These are phyloP conservation scores for Bipolaris oryzae DNA, from an alignment of 2,329 filamentous ascomycete species.

Conservation along the genomic window DNA sequence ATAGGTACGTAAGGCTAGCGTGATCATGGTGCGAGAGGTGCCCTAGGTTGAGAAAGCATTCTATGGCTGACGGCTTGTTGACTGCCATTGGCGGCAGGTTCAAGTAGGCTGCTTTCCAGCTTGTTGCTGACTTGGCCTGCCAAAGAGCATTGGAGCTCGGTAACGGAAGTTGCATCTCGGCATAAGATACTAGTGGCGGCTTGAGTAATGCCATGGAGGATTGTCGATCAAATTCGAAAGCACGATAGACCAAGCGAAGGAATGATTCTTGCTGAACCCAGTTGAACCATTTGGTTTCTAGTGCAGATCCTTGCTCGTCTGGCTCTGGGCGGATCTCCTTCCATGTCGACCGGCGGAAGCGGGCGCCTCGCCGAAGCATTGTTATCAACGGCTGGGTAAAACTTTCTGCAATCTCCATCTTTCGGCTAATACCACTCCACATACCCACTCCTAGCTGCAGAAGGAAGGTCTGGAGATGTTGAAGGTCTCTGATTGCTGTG, in stretches of 20 bases:
- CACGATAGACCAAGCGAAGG: conserved; percentile 70
- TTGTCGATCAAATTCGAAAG: conserved; percentile 69
- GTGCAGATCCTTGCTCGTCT: conserved; percentile 61
- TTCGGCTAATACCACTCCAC: conserved; percentile 65
- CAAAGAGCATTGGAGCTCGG: conserved; percentile 68
- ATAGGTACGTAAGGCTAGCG: conserved; percentile 64
- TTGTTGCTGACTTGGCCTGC: conserved; percentile 66
- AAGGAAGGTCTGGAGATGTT: conserved; percentile 58
- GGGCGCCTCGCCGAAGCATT: conserved; percentile 63
- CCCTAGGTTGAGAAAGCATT: conserved; percentile 38
- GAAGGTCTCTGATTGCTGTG: conserved; percentile 57
- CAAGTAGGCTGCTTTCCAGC: conserved; percentile 69
- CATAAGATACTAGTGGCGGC: conserved; percentile 70
- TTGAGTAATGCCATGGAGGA: conserved; percentile 70
- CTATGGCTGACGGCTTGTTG: conserved; percentile 36
- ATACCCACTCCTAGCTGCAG: conserved; percentile 60
- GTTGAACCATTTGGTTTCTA: conserved; percentile 68
- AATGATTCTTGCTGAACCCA: conserved; percentile 71
- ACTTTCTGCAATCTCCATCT: conserved; percentile 65
- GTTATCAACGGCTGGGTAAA: conserved; percentile 62
- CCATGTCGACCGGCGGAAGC: conserved; percentile 64
- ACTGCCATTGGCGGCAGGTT: conserved; percentile 29
- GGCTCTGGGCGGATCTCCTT: conserved; percentile 57
- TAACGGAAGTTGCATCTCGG: conserved; percentile 69
- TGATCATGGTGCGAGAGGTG: conserved; percentile 27